Percentiles rank a stretch among this genome's conserved stretches.
phyloP scores from a whole-genome alignment of 1,139 yeast species.

The Candida labiduridarum region DNA sequence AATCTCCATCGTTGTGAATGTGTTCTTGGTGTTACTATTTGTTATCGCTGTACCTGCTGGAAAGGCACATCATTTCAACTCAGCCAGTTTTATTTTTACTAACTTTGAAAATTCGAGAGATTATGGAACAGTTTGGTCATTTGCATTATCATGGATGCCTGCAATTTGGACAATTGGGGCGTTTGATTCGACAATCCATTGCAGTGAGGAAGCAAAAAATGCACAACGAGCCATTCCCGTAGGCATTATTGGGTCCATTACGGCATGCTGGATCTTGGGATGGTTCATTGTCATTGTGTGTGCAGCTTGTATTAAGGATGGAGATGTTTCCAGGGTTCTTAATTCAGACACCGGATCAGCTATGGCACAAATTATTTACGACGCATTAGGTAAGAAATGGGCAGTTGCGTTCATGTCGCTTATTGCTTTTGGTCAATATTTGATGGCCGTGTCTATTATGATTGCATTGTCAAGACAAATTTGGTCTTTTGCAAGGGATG shows the following conservation, averaged over 20 bases:
- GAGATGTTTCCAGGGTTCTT: slow-evolving; percentile 49
- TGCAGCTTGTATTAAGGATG: slow-evolving; percentile 54
- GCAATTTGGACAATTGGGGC: slow-evolving; percentile 73
- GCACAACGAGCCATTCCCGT: slow-evolving; percentile 68
- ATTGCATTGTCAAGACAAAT: slow-evolving; percentile 42
- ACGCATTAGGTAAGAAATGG: slow-evolving; percentile 71
- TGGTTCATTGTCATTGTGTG: slow-evolving; percentile 57
- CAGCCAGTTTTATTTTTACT: slow-evolving; percentile 54
- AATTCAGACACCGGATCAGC: slow-evolving; percentile 52
- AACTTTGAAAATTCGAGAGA: slow-evolving; percentile 53
- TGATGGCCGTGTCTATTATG: slow-evolving; percentile 56
- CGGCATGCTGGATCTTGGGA: slow-evolving; percentile 63
- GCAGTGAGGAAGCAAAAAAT: slow-evolving; percentile 70
- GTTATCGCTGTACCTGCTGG: slow-evolving; percentile 70
- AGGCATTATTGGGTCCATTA: slow-evolving; percentile 54
- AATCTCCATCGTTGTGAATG: slow-evolving; percentile 57
- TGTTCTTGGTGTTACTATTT: slow-evolving; percentile 57
- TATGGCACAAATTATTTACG: slow-evolving; percentile 66
- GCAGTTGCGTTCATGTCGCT: slow-evolving; percentile 65
- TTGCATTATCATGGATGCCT: slow-evolving; percentile 61
- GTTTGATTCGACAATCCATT: slow-evolving; percentile 72
- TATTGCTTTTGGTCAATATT: slow-evolving; percentile 61
- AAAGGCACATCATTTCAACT: slow-evolving; percentile 31
- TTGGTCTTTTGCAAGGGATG: slow-evolving; percentile 44
- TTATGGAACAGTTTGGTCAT: slow-evolving; percentile 73